Conservation (phyloP, 2,329 filamentous ascomycete species). For the Aspergillus costaricaensis region DNA sequence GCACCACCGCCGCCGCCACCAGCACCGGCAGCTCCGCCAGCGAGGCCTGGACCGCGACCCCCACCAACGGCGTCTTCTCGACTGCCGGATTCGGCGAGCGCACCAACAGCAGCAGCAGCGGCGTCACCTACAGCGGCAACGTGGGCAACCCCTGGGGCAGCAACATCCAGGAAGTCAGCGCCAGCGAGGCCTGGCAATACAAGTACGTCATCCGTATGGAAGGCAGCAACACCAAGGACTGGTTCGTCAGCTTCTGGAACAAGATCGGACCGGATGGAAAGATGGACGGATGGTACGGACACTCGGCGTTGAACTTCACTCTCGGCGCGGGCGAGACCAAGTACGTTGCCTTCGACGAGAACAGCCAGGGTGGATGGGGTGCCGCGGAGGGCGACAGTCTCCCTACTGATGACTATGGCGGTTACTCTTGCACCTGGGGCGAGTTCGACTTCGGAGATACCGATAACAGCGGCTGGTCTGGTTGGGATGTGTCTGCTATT, state of each 20-base stretch:
- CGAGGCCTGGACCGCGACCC: constrained; percentile 26
- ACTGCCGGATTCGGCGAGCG: constrained; percentile 35
- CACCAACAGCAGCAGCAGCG: constrained; percentile 24
- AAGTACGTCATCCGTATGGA: constrained; percentile 40
- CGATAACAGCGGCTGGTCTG: constrained; percentile 39
- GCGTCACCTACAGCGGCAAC: constrained; percentile 37
- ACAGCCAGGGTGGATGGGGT: constrained; percentile 41
- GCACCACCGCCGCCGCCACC: constrained; percentile 4
- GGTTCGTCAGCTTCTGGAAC: constrained; percentile 44
- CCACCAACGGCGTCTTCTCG: constrained; percentile 23
- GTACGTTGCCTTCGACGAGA: constrained; percentile 42
- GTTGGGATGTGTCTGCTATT: constrained; percentile 44
- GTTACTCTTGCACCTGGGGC: constrained; percentile 41
- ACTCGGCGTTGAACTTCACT: constrained; percentile 35
- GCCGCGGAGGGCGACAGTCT: constrained; percentile 31
- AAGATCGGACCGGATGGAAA: constrained; percentile 39
- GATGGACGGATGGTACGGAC: constrained; percentile 41
- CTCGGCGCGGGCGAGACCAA: constrained; percentile 34
- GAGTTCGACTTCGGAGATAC: constrained; percentile 40
- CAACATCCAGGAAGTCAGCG: constrained; percentile 42
- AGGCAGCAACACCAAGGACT: constrained; percentile 33
- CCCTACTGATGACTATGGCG: constrained; percentile 32
- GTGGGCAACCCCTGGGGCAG: constrained; percentile 43
- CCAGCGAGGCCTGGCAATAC: constrained; percentile 32
- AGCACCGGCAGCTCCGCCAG: background rate